A percentile compares a stretch with the other conserved stretches of the same genome.
phyloP scores from a whole-genome alignment of 202 grass and related monocot species.

The Elaeis oleifera region DNA sequence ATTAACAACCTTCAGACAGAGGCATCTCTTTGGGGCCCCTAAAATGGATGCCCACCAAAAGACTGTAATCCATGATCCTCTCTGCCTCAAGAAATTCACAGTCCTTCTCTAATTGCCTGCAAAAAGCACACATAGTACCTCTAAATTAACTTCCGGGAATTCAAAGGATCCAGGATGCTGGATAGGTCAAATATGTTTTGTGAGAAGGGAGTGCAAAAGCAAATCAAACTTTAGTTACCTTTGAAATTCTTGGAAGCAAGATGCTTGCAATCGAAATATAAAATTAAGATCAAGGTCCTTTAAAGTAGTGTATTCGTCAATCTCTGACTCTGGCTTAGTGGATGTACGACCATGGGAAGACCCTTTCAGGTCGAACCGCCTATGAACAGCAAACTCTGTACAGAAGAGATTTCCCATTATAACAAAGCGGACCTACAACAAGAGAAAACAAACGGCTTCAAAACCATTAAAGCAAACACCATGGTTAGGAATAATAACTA shows the following conservation, averaged over 20 bases:
- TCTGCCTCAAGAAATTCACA: slow-evolving; percentile 96
- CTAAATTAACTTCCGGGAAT: slow-evolving; percentile 8
- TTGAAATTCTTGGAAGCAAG: slow-evolving; percentile 83
- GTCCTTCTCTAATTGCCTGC: slow-evolving; percentile 93
- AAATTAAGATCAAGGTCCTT: slow-evolving; percentile 99
- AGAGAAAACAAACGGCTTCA: slow-evolving; percentile 11
- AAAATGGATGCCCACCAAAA: slow-evolving; percentile 92
- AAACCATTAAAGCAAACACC: slow-evolving; percentile 15
- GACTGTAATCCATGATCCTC: slow-evolving; percentile 99
- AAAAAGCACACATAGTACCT: slow-evolving; percentile 18
- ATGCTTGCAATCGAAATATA: slow-evolving; percentile 76
- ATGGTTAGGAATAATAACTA: background rate
- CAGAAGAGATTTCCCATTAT: slow-evolving; percentile 99
- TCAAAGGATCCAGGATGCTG: no score
- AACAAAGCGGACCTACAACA: slow-evolving; percentile 80
- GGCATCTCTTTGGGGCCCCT: slow-evolving; percentile 45
- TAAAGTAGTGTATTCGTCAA: slow-evolving; percentile 92
- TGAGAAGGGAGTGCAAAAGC: background rate
- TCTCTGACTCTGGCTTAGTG: slow-evolving; percentile 77
- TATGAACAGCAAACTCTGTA: slow-evolving; percentile 72
- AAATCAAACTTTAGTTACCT: slow-evolving; percentile 39
- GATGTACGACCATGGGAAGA: slow-evolving; percentile 87
- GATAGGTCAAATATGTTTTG: no score
- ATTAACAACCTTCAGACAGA: slow-evolving; percentile 46
- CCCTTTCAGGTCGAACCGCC: slow-evolving; percentile 98